phyloP scores from a whole-genome alignment of 2,329 filamentous ascomycete genomes.

The Botryotinia narcissicola region DNA sequence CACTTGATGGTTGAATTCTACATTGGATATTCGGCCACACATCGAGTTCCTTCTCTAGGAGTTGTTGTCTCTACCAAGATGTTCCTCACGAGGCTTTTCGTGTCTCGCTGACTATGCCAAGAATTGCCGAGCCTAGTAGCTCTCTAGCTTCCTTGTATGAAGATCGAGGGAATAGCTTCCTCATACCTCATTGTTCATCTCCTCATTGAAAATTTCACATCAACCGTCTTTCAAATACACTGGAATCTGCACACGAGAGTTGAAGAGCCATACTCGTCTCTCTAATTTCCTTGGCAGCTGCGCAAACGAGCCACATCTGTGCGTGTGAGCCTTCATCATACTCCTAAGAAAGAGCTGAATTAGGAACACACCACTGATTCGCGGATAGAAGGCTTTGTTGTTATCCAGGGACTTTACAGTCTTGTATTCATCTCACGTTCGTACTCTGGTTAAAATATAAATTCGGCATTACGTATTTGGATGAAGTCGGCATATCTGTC shows the following conservation, averaged over 20 bases:
- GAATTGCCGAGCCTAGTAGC: not conserved
- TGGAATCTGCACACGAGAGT: not conserved
- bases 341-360: not conserved
- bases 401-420: not conserved
- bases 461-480: not conserved
- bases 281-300: not conserved
- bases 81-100: not conserved
- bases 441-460: no score
- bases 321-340: not conserved
- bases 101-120: not conserved
- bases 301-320: not conserved
- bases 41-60: not conserved
- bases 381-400: not conserved
- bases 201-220: not conserved
- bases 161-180: not conserved
- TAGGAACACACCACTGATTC: fast-evolving
- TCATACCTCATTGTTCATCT: not conserved
- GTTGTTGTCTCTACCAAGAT: not conserved
- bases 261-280: no score
- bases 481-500: not conserved
- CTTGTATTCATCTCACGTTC: not conserved
- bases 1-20: not conserved
- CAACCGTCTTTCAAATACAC: fast-evolving
- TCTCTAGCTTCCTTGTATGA: not conserved
- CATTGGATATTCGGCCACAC: not conserved